Conservation (phyloP, 1,284 basidiomycete genomes). For the Malassezia nana region DNA sequence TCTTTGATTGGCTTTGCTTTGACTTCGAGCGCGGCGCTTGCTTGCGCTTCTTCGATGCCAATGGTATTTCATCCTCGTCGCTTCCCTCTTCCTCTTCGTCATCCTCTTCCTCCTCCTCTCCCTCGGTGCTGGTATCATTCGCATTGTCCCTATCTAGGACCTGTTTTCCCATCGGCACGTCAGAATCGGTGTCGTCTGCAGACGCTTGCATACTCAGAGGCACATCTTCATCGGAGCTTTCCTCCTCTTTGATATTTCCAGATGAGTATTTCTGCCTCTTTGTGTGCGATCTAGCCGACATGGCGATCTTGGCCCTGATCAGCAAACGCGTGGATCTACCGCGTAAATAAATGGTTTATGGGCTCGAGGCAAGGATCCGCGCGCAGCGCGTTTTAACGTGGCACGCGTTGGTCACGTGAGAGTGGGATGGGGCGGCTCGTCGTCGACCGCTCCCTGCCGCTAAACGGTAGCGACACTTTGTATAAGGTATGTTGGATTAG, state of each 20-base stretch:
- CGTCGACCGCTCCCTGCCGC: not conserved
- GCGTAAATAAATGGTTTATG: not conserved
- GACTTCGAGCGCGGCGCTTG: conserved; percentile 8
- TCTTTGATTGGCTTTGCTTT: conserved; percentile 20
- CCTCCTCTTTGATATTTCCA: conserved; percentile 22
- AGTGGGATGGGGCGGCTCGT: not conserved
- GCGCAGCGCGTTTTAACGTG: not conserved
- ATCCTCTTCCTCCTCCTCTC: conserved; percentile 12
- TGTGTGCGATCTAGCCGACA: not conserved
- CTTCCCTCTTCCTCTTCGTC: conserved; percentile 18
- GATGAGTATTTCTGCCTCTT: not conserved
- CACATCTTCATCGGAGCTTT: conserved; percentile 21
- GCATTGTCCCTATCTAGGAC: conserved; percentile 20
- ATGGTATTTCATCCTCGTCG: conserved; percentile 15
- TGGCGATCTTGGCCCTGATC: not conserved
- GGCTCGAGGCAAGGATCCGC: not conserved
- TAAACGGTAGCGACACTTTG: not conserved
- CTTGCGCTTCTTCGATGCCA: conserved; percentile 19
- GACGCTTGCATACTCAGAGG: conserved; percentile 49
- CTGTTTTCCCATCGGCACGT: conserved; percentile 25
- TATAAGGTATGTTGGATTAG: not conserved
- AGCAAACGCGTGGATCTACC: not conserved
- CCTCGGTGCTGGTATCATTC: conserved; percentile 20
- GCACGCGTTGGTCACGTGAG: not conserved
- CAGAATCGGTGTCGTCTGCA: conserved; percentile 18